Conservation (phyloP, 2,329 filamentous ascomycete genomes). For the Dactylellina leptospora region DNA sequence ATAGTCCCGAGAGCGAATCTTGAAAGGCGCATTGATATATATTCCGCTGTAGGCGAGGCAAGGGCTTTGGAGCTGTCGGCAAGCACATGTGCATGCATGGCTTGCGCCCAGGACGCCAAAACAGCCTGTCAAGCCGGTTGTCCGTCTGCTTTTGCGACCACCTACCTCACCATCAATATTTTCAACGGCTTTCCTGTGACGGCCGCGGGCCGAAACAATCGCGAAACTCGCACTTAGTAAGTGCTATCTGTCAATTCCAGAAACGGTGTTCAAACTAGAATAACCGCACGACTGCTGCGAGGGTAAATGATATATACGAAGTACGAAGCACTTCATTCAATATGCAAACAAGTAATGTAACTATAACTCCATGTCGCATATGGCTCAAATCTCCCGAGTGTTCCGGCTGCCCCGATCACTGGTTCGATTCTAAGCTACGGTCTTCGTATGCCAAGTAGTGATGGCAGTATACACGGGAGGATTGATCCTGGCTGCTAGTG, state of each 20-base stretch:
- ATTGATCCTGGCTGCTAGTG: conserved; percentile 9
- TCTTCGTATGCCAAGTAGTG: neutral
- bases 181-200: neutral
- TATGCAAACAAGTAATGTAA: neutral
- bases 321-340: neutral
- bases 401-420: neutral
- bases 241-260: too few relatives aligned
- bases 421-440: neutral
- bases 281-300: too few relatives aligned
- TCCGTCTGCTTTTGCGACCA: neutral
- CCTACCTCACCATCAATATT: neutral
- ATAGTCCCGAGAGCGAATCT: conserved; percentile 21
- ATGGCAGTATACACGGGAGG: conserved; percentile 10
- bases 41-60: conserved; percentile 25
- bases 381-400: neutral
- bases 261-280: too few relatives aligned
- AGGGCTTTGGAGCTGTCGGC: conserved; percentile 35
- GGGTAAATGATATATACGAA: too few relatives aligned
- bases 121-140: neutral
- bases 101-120: neutral
- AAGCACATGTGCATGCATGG: conserved; percentile 34
- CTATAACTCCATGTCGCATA: neutral
- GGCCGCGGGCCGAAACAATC: neutral
- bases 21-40: conserved; percentile 11
- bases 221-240: too few relatives aligned